Conservation (phyloP, 306 rosid genomes). For the Crotalaria pallida region DNA sequence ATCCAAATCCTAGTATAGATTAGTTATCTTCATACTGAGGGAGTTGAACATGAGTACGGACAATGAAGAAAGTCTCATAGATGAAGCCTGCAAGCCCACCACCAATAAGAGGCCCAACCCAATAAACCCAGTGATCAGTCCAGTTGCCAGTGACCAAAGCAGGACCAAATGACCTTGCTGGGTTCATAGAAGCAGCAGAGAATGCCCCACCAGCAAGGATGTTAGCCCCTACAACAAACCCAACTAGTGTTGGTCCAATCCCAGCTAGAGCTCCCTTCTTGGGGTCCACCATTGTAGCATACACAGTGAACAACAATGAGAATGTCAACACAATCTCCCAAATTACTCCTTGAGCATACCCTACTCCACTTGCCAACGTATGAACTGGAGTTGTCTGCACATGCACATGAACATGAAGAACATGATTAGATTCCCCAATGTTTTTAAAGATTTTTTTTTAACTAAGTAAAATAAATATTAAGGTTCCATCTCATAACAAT, state of each 20-base stretch:
- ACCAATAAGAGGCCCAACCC: constrained; percentile 94
- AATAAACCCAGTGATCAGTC: constrained; percentile 92
- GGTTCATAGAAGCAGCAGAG: constrained; percentile 85
- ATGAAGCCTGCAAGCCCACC: constrained; percentile 78
- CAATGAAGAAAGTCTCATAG: constrained; percentile 73
- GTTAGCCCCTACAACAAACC: constrained; percentile 85
- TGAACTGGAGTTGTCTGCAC: constrained; percentile 67
- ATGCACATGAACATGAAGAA: background rate
- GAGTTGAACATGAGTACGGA: constrained; percentile 42
- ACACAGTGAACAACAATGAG: constrained; percentile 68
- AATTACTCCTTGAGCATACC: constrained; percentile 60
- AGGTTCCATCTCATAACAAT: too few relatives aligned
- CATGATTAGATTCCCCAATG: background rate
- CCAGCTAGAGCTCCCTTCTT: constrained; percentile 69
- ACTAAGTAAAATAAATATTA: too few relatives aligned
- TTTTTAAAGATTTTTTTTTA: background rate
- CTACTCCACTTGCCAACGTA: constrained; percentile 68
- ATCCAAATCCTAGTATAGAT: background rate
- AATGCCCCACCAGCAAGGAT: constrained; percentile 80
- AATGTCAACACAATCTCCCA: constrained; percentile 86
- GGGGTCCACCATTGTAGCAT: constrained; percentile 83
- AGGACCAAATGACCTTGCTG: constrained; percentile 87
- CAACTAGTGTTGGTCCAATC: constrained; percentile 61
- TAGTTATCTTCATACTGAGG: constrained; percentile 28
- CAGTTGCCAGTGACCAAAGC: constrained; percentile 72